Evolutionary conservation across 192 early-diverging fungal genomes (phyloP), one percentile per base, ranked within the genome.

Genomic region (Coemansia sp.): DNA sequence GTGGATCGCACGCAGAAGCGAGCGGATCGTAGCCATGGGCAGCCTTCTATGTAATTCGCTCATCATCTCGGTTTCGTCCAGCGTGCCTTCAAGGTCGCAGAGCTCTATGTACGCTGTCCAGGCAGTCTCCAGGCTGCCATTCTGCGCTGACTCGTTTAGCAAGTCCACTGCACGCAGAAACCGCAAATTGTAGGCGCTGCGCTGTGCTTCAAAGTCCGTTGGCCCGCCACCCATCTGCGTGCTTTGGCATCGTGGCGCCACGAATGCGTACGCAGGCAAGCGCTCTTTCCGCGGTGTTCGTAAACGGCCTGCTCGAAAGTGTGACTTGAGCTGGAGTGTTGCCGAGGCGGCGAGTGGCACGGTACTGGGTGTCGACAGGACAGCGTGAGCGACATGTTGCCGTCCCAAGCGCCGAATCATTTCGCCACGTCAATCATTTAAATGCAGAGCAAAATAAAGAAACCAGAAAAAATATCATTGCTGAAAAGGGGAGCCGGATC

Each of bases 41-140:
- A 72, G 43, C 43, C 33, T 27, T 21, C 33, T 18, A 14, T 63
- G 68, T 42, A 78, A 36, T 36, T 57, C 57, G 21, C 56, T 55
- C 4, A 57, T 17, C 10, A 78, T 48, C 4, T 44, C 61, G 8
- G 41, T 29, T 11, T 56, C 56, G 3, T 62, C 58, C 29, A 78
- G 26, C 18, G 29, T 38, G 18, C 58, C 29, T 34, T 78, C 75
- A 17, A 78, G 58, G 54, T 61, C 58, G 8, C 56, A 39, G 14
- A 78, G 46, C 21, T 68, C 65, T 40, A 56, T 44, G 27, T 57
- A 78, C 36, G 75, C 75, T 7, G 21, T 46, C 75, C 75, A 78
- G 0, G 69, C 69, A 8, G 58, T 60, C 5, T 63, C 68, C n/a
- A 70, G 26, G 37, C 39, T 38, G 3, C 52, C 34, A 1, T 44